Evolutionary conservation across 2,329 filamentous ascomycete genomes (phyloP), one percentile per base, ranked within the genome.

Genomic region (Alternaria infectoria): DNA sequence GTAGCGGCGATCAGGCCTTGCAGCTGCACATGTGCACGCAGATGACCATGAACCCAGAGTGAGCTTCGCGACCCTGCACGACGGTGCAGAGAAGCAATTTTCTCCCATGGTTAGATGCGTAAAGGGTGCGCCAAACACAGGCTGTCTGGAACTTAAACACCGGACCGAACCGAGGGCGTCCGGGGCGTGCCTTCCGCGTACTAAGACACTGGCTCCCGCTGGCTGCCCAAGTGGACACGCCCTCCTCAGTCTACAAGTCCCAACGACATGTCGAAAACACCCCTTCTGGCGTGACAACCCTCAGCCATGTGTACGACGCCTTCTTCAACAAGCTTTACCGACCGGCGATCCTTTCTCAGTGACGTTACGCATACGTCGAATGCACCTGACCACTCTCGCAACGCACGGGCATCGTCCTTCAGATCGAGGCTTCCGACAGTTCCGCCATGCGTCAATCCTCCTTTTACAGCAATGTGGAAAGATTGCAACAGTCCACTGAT

Each of bases 171-270:
- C 59, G 59, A 58, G 21, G 49, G 28, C 28, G 28, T 15, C 51
- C 59, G 59, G 59, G 26, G 47, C 59, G 59, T 61, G 32, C 59
- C 59, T 61, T 46, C 59, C 59, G 59, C 47, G 43, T 49, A 57
- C 55, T 57, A 45, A 43, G 47, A 49, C 54, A 52, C 49, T 52
- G 49, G 30, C 28, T 52, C 30, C 49, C 49, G 49, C 30, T 40
- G 19, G 36, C 36, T 40, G 36, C 36, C 36, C 36, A 40, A n/a
- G 36, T 40, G 30, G 28, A 36, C 32, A n/a, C 49, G 49, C 19
- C 13, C 13, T 21, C 23, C 49, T 52, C 13, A 25, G n/a, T 36
- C 9, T 25, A 52, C 30, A n/a, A 13, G 23, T 21, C 19, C 19
- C 12, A 51, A 23, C 26, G 6, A 19, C 28, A 51, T 9, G 8